Conservation (phyloP, 2,329 filamentous ascomycete species). For the Diaporthe sp. region DNA sequence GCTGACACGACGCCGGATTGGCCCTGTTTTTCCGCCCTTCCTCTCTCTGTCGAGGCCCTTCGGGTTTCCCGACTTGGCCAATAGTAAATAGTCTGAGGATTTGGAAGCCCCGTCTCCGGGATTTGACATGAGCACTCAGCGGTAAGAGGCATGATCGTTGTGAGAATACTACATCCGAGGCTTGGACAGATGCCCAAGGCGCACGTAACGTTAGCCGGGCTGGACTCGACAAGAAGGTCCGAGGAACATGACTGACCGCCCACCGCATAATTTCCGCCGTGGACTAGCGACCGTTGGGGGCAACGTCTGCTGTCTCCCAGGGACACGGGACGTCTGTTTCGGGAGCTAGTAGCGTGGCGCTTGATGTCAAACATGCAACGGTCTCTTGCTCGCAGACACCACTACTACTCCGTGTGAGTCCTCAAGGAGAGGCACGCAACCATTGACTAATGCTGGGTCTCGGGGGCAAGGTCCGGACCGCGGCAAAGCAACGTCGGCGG, state of each 20-base stretch:
- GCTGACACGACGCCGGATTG: neutral
- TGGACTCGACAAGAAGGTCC: neutral
- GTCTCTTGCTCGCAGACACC: neutral
- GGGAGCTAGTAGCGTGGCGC: constrained; percentile 5
- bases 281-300: constrained; percentile 14
- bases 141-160: neutral
- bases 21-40: neutral
- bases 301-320: constrained; percentile 7
- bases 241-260: neutral
- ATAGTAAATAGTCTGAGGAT: neutral
- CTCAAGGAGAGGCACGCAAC: neutral
- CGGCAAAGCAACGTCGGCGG: constrained; percentile 2
- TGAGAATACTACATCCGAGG: neutral
- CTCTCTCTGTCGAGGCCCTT: neutral
- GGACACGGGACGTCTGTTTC: constrained; percentile 9
- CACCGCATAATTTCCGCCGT: neutral
- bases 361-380: constrained; percentile 15
- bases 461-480: constrained; percentile 2
- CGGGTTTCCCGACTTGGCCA: neutral
- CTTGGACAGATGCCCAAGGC: constrained; percentile 12
- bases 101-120: too few relatives aligned
- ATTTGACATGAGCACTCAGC: neutral
- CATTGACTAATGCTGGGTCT: constrained; percentile 1
- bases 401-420: neutral
- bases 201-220: constrained; percentile 4